Conservation (phyloP, 371 early-diverging fungal species). For the Rhizopus microsporus region DNA sequence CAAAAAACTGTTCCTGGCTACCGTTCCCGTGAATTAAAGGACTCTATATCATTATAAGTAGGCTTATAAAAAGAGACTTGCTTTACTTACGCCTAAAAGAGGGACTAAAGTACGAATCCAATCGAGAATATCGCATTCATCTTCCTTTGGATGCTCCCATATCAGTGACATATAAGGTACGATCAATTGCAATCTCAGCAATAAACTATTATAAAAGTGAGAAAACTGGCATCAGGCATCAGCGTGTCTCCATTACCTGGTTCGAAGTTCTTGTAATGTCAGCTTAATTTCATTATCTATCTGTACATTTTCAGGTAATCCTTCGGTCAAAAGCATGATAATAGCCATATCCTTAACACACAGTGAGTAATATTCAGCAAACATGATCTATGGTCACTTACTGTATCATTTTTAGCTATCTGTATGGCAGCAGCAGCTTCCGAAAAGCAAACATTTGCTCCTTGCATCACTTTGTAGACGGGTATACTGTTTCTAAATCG, state of each 20-base stretch:
- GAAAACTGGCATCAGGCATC: background rate
- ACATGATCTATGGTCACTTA: constrained; percentile 17
- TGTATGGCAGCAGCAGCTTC: constrained; percentile 49
- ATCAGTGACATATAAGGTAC: constrained; percentile 60
- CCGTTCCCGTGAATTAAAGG: constrained; percentile 65
- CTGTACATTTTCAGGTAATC: constrained; percentile 24
- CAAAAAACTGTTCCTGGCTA: constrained; percentile 62
- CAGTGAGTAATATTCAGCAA: background rate
- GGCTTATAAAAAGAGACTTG: background rate
- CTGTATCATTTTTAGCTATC: constrained; percentile 37
- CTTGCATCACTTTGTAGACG: constrained; percentile 57
- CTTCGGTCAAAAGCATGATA: constrained; percentile 41
- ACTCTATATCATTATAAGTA: constrained; percentile 24
- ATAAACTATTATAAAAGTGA: constrained; percentile 24
- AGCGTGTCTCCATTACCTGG: constrained; percentile 25
- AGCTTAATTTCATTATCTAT: constrained; percentile 16
- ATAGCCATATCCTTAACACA: constrained; percentile 39
- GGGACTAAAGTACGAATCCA: constrained; percentile 44
- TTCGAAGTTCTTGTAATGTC: constrained; percentile 47
- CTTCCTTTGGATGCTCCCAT: constrained; percentile 54
- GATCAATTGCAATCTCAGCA: constrained; percentile 53
- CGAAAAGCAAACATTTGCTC: constrained; percentile 45
- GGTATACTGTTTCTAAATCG: constrained; percentile 41
- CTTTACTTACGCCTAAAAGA: constrained; percentile 40
- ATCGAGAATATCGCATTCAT: constrained; percentile 50